Evolutionary conservation across 495 filamentous ascomycete genomes (phyloP).

Genomic region (Hyaloscypha variabilis): DNA sequence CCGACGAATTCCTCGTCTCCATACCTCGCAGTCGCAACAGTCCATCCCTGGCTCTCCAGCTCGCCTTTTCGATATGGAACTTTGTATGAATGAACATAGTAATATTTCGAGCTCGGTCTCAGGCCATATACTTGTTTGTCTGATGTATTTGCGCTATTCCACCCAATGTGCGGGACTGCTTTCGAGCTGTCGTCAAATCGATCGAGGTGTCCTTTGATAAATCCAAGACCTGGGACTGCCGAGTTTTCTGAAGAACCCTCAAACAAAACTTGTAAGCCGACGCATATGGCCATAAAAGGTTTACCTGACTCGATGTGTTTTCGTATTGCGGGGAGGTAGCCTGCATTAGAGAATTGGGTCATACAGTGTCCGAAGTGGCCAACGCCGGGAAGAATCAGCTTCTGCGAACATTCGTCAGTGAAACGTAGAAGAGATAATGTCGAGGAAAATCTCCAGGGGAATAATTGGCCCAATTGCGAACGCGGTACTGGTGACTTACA

Average conservation of each 20-base stretch:
- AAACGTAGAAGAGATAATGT: neutral
- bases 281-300: conserved; percentile 97
- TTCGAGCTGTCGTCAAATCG: conserved; percentile 79
- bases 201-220: conserved; percentile 71
- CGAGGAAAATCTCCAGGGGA: neutral
- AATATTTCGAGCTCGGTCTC: conserved; percentile 84
- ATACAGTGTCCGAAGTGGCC: conserved; percentile 98
- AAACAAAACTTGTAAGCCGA: conserved; percentile 90
- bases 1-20: conserved; percentile 91
- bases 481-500: conserved; percentile 47
- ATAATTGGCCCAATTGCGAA: neutral
- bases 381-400: conserved; percentile 91
- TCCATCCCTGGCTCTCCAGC: conserved; percentile 81
- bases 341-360: conserved; percentile 74
- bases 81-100: conserved; percentile 96
- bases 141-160: conserved; percentile 77
- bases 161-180: conserved; percentile 95
- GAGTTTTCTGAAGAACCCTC: conserved; percentile 79
- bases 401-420: conserved; percentile 47
- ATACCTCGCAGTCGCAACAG: conserved; percentile 84
- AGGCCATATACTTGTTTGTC: conserved; percentile 71
- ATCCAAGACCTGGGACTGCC: conserved; percentile 67
- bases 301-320: conserved; percentile 83
- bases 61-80: conserved; percentile 71
- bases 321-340: conserved; percentile 78